A percentile compares a stretch with the other conserved stretches of the same genome.
These are phyloP conservation scores for Metschnikowia baotianmanensis DNA, from an alignment of 805 yeast genomes.

Conservation along the genomic window DNA sequence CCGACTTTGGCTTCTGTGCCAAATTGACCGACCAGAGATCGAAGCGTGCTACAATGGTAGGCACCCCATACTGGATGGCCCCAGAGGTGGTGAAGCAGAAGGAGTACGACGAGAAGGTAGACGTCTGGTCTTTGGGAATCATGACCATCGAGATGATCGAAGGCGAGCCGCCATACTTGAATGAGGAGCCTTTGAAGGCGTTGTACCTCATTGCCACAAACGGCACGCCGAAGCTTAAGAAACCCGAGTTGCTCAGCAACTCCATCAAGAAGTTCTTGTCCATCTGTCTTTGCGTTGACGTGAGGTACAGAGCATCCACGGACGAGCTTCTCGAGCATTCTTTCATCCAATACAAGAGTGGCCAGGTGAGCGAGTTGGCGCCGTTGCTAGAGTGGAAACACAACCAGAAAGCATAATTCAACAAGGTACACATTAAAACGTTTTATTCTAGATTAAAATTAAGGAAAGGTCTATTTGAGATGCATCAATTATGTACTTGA, in stretches of 20 bases:
- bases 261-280: constrained; percentile 83
- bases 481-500: background rate
- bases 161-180: constrained; percentile 80
- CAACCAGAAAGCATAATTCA: constrained; percentile 8
- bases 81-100: constrained; percentile 81
- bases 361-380: constrained; percentile 57
- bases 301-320: constrained; percentile 84
- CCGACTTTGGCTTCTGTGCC: constrained; percentile 54
- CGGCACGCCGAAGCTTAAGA: constrained; percentile 74
- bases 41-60: constrained; percentile 83
- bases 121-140: constrained; percentile 80
- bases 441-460: background rate
- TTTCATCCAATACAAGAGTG: constrained; percentile 60
- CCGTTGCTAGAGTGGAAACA: constrained; percentile 53
- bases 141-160: constrained; percentile 89
- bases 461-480: background rate
- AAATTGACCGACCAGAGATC: constrained; percentile 69
- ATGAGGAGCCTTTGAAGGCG: constrained; percentile 77
- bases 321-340: constrained; percentile 80
- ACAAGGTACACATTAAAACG: background rate
- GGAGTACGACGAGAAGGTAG: constrained; percentile 79
- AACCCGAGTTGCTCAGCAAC: constrained; percentile 65
- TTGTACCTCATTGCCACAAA: constrained; percentile 73
- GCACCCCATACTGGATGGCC: constrained; percentile 91
- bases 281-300: constrained; percentile 93